Evolutionary conservation across 202 grass and related monocot genomes (phyloP), one percentile per base, ranked within the genome.

Genomic region (Schoenoplectus tabernaemontani): DNA sequence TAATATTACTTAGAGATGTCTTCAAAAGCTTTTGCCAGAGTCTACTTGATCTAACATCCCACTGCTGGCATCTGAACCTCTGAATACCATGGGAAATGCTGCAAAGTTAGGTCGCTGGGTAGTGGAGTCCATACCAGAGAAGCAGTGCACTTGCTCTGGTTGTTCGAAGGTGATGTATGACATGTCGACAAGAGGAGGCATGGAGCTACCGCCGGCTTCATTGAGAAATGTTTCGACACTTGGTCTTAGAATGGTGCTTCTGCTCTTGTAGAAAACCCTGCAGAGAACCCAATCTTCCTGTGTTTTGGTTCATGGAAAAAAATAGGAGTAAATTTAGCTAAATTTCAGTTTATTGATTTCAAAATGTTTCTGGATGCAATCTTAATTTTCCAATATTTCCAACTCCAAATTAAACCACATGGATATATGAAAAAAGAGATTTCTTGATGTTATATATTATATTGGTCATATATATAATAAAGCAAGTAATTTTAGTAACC

Each of bases 261-360:
- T 84, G 64, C 84, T 88, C 80, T 93, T 90, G 84, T 83, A 79
- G 82, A 92, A 84, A 64, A 97, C 89, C 79, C 84, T 85, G 57
- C 91, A 97, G 9, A 93, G 28, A 34, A 93, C 94, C 94, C 94
- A 97, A 46, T 93, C 89, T 84, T 88, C 89, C 94, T n/a, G n/a
- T 97, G 87, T 77, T 59, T 63, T 23, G 22, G 19, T 57, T 72
- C 28, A 75, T 36, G 11, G n/a, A 82, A 71, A 71, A 4, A 63
- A 59, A 65, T 78, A 16, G 23, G 7, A 24, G 23, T 56, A 38
- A 59, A 2, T 59, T 56, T 23, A 53, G 24, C 3, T 17, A 59
- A 59, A 78, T 28, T 39, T 57, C 1, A 43, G 53, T 16, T 48
- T 50, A 17, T 71, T 47, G 1, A 28, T 9, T 23, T 2, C n/a